Base-by-base conservation (phyloP, 2,329 filamentous ascomycete genomes). In the Pyricularia sp. region DNA sequence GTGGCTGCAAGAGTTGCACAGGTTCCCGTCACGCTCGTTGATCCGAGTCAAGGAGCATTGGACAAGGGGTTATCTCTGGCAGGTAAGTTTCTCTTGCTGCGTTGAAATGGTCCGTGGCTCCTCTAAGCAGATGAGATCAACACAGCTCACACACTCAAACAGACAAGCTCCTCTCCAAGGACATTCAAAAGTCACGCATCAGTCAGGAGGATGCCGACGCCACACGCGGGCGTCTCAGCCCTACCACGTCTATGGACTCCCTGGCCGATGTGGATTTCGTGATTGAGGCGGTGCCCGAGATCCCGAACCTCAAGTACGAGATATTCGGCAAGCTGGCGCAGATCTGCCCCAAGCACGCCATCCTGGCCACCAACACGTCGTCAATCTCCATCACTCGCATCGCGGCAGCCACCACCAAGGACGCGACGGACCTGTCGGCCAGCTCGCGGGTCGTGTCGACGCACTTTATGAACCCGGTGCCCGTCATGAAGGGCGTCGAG, bases 391-490 rank as follows among this genome's bases (percentile, higher is more conserved):
- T 99, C 78, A 99, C 95, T 63, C 91, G 91, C 76, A 97, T 99
- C 75, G 95, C 95, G 25, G 94, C 95, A 3, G 88, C 94, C 11
- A 94, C 94, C 0, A 91, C 89, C 30, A 83, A 84, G 69, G 88
- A 97, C 76, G 90, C 93, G 0, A 94, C 83, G 23, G 92, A 97
- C 75, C 89, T 92, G 28, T 90, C 89, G 63, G 91, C 90, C 59
- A 91, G 92, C 63, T 94, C 93, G 6, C 90, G 95, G 65, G 95
- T 99, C 11, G 88, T 99, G 69, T 93, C 92, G 67, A 98, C 95
- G 20, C 95, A 99, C 80, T 99, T 99, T 81, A 99, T 99, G 95
- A 99, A 99, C 83, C 95, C 95, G 0, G 95, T 99, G 0, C 95
- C 95, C 2, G 82, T 99, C 36, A 95, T 98, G 78, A 97, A 97